These are phyloP conservation scores for Babesia gibsoni DNA, from an alignment of 169 alveolate species.

Conservation along the genomic window DNA sequence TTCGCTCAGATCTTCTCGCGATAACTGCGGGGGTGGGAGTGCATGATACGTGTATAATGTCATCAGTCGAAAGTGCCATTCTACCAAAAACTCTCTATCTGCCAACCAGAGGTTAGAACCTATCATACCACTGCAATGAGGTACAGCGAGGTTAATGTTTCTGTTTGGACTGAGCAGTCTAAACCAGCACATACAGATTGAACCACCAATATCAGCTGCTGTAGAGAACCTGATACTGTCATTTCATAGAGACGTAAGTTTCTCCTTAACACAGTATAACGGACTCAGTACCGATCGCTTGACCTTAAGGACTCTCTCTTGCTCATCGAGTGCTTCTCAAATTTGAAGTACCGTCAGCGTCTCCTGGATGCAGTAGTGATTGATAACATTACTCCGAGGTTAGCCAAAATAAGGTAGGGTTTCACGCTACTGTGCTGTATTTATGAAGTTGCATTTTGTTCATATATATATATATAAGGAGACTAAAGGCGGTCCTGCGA, in stretches of 20 bases:
- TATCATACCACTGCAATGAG: background rate
- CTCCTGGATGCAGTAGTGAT: background rate
- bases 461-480: background rate
- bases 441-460: background rate
- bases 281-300: background rate
- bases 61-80: background rate
- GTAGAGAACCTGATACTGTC: background rate
- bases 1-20: background rate
- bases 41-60: background rate
- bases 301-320: slow-evolving; percentile 18
- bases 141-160: background rate
- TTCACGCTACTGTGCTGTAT: background rate
- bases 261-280: background rate
- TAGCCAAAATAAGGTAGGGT: slow-evolving; percentile 17
- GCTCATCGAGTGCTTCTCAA: background rate
- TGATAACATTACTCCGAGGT: slow-evolving; percentile 10
- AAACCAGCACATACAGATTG: background rate
- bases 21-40: slow-evolving; percentile 1
- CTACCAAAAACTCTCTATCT: background rate
- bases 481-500: background rate
- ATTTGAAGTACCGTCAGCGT: slow-evolving; percentile 5
- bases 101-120: background rate
- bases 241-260: background rate
- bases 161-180: slow-evolving; percentile 10
- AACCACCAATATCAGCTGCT: background rate